Conservation (phyloP, 2,329 filamentous ascomycete species). For the Aaosphaeria pasadenensis region DNA sequence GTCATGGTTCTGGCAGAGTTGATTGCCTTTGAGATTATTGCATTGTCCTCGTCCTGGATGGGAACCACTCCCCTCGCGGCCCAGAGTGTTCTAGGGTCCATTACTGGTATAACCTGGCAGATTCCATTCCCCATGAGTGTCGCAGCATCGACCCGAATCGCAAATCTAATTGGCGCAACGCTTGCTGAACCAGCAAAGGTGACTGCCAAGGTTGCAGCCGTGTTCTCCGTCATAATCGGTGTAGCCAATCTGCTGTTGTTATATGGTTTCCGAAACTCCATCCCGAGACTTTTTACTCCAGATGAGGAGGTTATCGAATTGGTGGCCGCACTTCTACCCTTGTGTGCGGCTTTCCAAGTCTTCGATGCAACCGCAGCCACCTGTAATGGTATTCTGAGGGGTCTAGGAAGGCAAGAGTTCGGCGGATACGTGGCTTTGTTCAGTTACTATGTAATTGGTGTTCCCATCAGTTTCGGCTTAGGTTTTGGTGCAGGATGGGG, state of each 20-base stretch:
- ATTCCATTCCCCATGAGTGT: constrained; percentile 90
- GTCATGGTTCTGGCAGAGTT: constrained; percentile 94
- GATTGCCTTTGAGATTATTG: constrained; percentile 88
- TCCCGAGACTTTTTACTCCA: constrained; percentile 73
- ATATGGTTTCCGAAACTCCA: constrained; percentile 64
- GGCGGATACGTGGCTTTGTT: constrained; percentile 86
- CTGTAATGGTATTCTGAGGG: constrained; percentile 81
- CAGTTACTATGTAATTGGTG: constrained; percentile 80
- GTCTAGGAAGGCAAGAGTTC: constrained; percentile 83
- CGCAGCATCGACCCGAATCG: constrained; percentile 81
- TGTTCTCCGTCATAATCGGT: constrained; percentile 67
- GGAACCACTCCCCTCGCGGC: constrained; percentile 79
- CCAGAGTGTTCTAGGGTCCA: constrained; percentile 78
- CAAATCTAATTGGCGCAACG: constrained; percentile 86
- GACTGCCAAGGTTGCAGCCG: constrained; percentile 73
- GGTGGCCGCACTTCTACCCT: constrained; percentile 66
- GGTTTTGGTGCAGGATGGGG: constrained; percentile 77
- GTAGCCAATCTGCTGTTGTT: constrained; percentile 74
- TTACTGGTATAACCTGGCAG: constrained; percentile 80
- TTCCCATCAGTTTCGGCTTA: constrained; percentile 77
- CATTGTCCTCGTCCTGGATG: constrained; percentile 76
- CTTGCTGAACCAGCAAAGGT: constrained; percentile 77
- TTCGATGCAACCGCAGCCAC: constrained; percentile 79
- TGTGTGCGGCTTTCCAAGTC: constrained; percentile 85
- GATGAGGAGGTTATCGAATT: constrained; percentile 65